Conservation (phyloP, 2,329 filamentous ascomycete species). For the Hypoxylon sp. region DNA sequence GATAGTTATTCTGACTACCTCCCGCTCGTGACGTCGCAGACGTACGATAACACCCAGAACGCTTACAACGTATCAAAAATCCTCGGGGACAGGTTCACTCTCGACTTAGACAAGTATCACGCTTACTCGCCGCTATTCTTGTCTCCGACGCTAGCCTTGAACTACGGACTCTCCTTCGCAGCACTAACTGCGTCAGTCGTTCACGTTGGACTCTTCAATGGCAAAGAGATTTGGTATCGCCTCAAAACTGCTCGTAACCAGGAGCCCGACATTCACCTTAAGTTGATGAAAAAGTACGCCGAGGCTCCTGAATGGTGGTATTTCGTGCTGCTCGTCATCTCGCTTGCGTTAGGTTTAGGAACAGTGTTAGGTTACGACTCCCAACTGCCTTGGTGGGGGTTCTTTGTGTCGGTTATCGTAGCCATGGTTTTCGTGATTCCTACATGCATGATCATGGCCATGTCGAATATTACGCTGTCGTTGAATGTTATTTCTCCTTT, state of each 20-base stretch:
- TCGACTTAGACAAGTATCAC: conserved; percentile 65
- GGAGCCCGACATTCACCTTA: conserved; percentile 63
- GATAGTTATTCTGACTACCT: conserved; percentile 63
- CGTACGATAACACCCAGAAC: conserved; percentile 68
- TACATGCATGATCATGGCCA: conserved; percentile 61
- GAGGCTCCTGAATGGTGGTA: conserved; percentile 70
- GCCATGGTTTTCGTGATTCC: conserved; percentile 61
- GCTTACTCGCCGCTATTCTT: conserved; percentile 68
- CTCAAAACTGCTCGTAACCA: conserved; percentile 61
- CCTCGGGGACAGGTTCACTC: conserved; percentile 60
- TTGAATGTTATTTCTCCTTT: conserved; percentile 67
- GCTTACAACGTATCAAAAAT: conserved; percentile 66
- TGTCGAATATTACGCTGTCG: conserved; percentile 64
- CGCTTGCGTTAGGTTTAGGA: conserved; percentile 62
- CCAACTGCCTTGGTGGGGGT: conserved; percentile 66
- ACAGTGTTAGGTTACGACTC: conserved; percentile 61
- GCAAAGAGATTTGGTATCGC: conserved; percentile 59
- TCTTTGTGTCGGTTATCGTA: conserved; percentile 62
- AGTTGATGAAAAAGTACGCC: conserved; percentile 66
- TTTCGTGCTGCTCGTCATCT: conserved; percentile 56
- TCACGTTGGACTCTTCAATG: conserved; percentile 56
- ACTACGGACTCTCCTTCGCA: conserved; percentile 66
- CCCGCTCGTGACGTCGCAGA: conserved; percentile 65
- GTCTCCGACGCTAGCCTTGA: conserved; percentile 59
- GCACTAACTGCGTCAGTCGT: conserved; percentile 61